Conservation (phyloP, 306 rosid genomes). For the Prunus kanzakura region DNA sequence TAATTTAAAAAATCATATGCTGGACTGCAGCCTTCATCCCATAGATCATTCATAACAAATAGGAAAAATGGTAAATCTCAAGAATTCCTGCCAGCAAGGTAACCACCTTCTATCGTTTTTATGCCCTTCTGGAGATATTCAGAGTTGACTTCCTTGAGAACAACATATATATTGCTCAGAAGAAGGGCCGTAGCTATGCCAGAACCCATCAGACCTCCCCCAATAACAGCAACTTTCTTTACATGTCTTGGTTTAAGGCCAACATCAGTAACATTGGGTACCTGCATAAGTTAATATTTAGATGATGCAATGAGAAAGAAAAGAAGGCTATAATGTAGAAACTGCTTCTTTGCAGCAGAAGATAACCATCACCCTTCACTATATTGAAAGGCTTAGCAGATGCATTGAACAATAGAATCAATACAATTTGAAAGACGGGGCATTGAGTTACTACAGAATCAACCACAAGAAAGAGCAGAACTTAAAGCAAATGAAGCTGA, state of each 20-base stretch:
- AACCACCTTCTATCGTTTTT: slow-evolving; percentile 70
- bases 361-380: neutral
- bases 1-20: neutral
- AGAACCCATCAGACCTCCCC: slow-evolving; percentile 99
- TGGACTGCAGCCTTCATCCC: neutral
- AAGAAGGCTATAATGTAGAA: neutral
- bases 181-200: slow-evolving; percentile 92
- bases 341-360: neutral
- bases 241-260: slow-evolving; percentile 88
- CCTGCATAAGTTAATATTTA: slow-evolving; percentile 43
- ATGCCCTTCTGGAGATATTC: slow-evolving; percentile 78
- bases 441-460: neutral
- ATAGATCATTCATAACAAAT: neutral
- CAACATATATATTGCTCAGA: slow-evolving; percentile 64
- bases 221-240: slow-evolving; percentile 85
- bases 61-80: neutral
- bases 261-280: slow-evolving; percentile 80
- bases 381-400: neutral
- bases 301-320: slow-evolving; percentile 15
- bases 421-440: neutral
- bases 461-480: neutral
- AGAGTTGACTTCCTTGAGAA: slow-evolving; percentile 82
- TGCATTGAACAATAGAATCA: neutral
- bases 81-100: slow-evolving; percentile 5
- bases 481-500: neutral